Evolutionary conservation across 305 asterid species (phyloP).

Genomic region (Stenogyne calaminthoides): DNA sequence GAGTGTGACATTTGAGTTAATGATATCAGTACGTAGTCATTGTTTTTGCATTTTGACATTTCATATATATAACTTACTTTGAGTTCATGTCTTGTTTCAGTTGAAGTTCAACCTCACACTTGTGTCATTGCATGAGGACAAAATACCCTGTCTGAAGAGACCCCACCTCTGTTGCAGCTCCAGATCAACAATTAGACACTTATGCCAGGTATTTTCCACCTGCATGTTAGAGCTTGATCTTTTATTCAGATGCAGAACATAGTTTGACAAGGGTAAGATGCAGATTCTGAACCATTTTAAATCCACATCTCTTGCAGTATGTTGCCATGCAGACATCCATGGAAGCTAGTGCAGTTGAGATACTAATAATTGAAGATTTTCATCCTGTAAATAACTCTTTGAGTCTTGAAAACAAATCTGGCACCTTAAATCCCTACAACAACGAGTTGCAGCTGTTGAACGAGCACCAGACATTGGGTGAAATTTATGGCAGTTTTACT

Average conservation of each 20-base stretch:
- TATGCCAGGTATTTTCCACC: conserved; percentile 54
- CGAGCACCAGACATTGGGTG: conserved; percentile 76
- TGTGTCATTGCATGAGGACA: conserved; percentile 69
- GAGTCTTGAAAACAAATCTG: conserved; percentile 36
- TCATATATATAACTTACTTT: conserved; percentile 14
- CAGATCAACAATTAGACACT: conserved; percentile 60
- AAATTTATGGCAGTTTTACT: conserved; percentile 59
- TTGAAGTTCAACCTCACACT: conserved; percentile 73
- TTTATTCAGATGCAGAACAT: conserved; percentile 20
- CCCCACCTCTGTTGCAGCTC: conserved; percentile 80
- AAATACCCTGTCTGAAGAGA: conserved; percentile 78
- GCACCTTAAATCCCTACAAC: conserved; percentile 41
- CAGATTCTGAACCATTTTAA: conserved; percentile 26
- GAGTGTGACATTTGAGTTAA: conserved; percentile 25
- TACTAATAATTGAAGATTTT: conserved; percentile 55
- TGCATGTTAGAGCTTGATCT: conserved; percentile 28
- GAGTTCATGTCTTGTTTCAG: conserved; percentile 36
- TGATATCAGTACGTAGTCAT: conserved; percentile 6
- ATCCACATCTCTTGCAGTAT: conserved; percentile 58
- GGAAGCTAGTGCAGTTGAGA: conserved; percentile 70
- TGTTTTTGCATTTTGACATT: conserved; percentile 21
- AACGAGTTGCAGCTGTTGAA: conserved; percentile 50
- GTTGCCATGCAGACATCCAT: conserved; percentile 80
- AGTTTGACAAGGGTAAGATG: not conserved
- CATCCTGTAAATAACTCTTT: conserved; percentile 37